These are phyloP conservation scores for Macrotyloma uniflorum DNA, from an alignment of 306 rosid species.

Conservation along the genomic window DNA sequence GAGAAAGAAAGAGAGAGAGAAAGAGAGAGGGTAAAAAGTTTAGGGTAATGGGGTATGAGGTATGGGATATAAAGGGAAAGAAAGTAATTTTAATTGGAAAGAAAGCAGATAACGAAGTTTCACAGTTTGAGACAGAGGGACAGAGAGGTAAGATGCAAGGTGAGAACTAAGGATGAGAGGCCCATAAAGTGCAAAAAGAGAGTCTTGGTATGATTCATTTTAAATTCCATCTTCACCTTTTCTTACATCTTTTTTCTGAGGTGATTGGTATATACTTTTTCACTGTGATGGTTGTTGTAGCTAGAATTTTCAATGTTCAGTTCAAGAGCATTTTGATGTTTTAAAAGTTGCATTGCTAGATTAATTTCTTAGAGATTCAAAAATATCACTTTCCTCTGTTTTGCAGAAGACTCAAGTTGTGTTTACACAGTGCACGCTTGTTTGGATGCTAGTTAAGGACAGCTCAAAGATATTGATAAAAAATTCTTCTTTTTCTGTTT, in stretches of 20 bases:
- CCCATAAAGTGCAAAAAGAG: slow-evolving; percentile 22
- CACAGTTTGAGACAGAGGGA: slow-evolving; percentile 61
- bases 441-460: no score
- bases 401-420: no score
- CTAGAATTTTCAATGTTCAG: background rate
- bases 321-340: background rate
- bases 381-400: background rate
- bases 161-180: slow-evolving; percentile 12
- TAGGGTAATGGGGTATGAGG: slow-evolving; percentile 24
- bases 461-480: no score
- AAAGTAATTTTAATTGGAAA: slow-evolving; percentile 33
- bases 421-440: no score
- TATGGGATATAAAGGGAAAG: slow-evolving; percentile 41
- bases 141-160: slow-evolving; percentile 52
- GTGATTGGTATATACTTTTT: background rate
- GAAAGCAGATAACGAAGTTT: slow-evolving; percentile 49
- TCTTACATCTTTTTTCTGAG: background rate
- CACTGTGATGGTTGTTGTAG: background rate
- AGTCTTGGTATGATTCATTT: background rate
- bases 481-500: no score
- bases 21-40: slow-evolving; percentile 31
- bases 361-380: background rate
- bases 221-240: slow-evolving; percentile 22
- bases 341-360: background rate
- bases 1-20: background rate